phyloP scores from a whole-genome alignment of 352 stramenopile genomes.

The Phytophthora citricola region DNA sequence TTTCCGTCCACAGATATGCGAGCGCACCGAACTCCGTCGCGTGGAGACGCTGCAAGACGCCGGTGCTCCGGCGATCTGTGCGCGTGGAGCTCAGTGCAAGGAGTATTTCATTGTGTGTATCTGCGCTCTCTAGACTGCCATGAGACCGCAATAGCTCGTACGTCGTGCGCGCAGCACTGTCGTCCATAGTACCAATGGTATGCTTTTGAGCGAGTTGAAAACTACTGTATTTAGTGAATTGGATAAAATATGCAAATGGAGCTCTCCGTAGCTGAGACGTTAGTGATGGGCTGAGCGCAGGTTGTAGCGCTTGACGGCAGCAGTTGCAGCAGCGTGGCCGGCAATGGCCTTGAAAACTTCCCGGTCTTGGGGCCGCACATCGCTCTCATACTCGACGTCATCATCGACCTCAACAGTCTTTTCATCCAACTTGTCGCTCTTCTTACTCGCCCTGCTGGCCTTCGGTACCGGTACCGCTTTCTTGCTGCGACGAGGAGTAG shows the following conservation, averaged over 20 bases:
- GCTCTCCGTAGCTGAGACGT: constrained; percentile 1
- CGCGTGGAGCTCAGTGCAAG: constrained; percentile 36
- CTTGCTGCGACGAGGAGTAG: constrained; percentile 22
- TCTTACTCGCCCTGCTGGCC: constrained; percentile 20
- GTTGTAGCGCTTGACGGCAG: constrained; percentile 59
- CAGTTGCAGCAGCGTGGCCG: constrained; percentile 65
- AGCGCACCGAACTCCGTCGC: constrained; percentile 54
- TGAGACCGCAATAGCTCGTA: constrained; percentile 46
- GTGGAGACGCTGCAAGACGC: constrained; percentile 52
- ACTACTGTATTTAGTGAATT: constrained; percentile 13
- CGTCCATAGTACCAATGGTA: background rate
- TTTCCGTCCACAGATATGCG: background rate
- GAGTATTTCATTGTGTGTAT: constrained; percentile 53
- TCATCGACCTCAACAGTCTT: constrained; percentile 17
- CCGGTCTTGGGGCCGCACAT: constrained; percentile 53
- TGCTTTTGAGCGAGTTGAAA: background rate
- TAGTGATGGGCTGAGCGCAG: constrained; percentile 42
- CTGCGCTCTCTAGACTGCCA: constrained; percentile 25
- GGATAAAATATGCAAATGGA: constrained; percentile 3
- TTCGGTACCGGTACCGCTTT: constrained; percentile 10
- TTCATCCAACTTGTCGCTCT: constrained; percentile 12
- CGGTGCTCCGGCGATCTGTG: constrained; percentile 32
- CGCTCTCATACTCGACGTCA: constrained; percentile 4
- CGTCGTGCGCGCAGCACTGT: constrained; percentile 12
- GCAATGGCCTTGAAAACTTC: constrained; percentile 64